Evolutionary conservation across 176 grass and related monocot species (phyloP), one percentile per base, ranked within the genome.

Genomic region (Eragrostis nindensis): DNA sequence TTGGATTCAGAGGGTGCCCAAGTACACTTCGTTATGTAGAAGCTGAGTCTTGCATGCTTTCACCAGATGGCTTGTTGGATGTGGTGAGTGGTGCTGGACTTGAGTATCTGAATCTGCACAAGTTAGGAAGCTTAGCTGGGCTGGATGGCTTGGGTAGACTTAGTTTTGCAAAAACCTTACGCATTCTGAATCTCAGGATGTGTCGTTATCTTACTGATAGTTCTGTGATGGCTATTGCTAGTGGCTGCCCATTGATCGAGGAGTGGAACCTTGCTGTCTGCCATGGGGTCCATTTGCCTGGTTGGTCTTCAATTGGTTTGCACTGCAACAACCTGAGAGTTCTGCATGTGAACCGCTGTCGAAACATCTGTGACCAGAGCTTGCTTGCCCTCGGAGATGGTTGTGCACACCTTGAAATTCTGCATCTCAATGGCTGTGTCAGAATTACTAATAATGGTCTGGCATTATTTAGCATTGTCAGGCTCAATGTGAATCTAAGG

Each of bases 181-280:
- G 81, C 9, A 82, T 89, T 70, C 74, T 98, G 24, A 94, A 98
- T 74, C 75, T 94, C 62, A 75, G 90, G 68, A 89, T 90, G 86
- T 98, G 92, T 71, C 84, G 90, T 22, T 90, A 85, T 64, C 44
- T 93, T 67, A 82, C 81, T 68, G 86, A 93, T 69, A 74, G 89
- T 52, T 91, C 90, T 0, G 92, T 92, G 43, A 16, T 12, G 6
- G 87, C 82, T 64, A 98, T 98, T 85, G 89, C 88, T n/a, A 88
- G 62, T 6, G 88, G 90, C 14, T 98, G 95, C 50, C 95, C 88
- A 0, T 65, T 90, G 52, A 82, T 94, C 18, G 88, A 92, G 80
- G 95, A 98, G 80, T 98, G 89, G 92, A 94, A 71, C 74, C 87
- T 98, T 11, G 87, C 88, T 32, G 50, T 98, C 15, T 98, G 95